Evolutionary conservation across 306 rosid species (phyloP).

Genomic region (Vicia faba): DNA sequence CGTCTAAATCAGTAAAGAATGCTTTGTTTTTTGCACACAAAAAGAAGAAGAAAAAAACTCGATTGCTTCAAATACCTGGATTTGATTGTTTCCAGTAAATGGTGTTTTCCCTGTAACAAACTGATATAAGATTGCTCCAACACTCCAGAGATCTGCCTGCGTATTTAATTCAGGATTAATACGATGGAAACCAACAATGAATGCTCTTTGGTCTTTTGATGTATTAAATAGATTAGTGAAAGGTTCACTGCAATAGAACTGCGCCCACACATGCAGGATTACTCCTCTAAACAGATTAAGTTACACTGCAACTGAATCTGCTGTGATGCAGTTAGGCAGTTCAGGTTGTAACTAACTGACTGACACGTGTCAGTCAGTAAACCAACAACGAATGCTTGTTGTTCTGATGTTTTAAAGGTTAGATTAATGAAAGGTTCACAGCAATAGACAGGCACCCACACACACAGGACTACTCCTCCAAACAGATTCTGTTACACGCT

Average conservation of each 20-base stretch:
- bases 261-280: too few species aligned
- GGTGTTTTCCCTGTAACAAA: conserved; percentile 95
- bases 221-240: too few species aligned
- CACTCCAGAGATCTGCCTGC: conserved; percentile 99
- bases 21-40: conserved; percentile 12
- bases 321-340: too few species aligned
- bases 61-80: conserved; percentile 59
- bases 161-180: conserved; percentile 54
- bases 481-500: too few species aligned
- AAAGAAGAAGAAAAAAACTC: not conserved
- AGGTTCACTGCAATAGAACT: too few species aligned
- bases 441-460: too few species aligned
- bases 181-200: conserved; percentile 39
- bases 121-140: conserved; percentile 92
- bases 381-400: conserved; percentile 26
- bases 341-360: too few species aligned
- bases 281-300: too few species aligned
- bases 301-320: too few species aligned
- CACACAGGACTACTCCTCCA: too few species aligned
- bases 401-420: not conserved
- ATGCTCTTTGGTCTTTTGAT: conserved; percentile 4
- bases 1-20: conserved; percentile 31
- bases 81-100: conserved; percentile 89
- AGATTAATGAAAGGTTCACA: too few species aligned
- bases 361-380: not conserved